phyloP scores from a whole-genome alignment of 139 green algal species.

The Coccomyxa sp. region DNA sequence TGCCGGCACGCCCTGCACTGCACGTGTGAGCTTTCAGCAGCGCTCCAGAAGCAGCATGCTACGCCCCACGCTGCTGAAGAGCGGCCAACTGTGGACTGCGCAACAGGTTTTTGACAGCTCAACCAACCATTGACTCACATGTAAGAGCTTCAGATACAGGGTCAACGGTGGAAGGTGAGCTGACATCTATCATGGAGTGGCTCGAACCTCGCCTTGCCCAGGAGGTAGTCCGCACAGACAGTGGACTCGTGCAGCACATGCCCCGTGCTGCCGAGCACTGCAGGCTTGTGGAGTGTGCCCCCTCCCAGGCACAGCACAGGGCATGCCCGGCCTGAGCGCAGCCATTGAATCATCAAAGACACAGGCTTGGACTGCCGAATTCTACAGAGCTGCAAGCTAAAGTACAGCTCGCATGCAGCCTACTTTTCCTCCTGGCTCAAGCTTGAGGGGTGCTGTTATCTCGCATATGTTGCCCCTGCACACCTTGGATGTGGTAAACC shows the following conservation, averaged over 20 bases:
- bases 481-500: constrained; percentile 12
- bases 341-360: no score
- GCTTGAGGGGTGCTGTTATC: not conserved
- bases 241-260: constrained; percentile 73
- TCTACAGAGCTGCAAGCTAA: no score
- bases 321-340: constrained; percentile 21
- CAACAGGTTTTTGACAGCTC: not conserved
- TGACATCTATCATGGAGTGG: no score
- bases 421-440: not conserved
- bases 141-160: no score
- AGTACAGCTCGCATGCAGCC: not conserved
- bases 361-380: no score
- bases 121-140: no score
- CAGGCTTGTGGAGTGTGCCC: constrained; percentile 80
- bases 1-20: constrained; percentile 23
- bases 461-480: not conserved
- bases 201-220: constrained; percentile 17
- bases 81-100: no score
- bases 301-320: constrained; percentile 49
- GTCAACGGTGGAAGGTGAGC: no score
- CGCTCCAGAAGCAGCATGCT: not conserved
- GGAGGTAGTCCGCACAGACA: constrained; percentile 59
- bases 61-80: no score
- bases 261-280: constrained; percentile 49
- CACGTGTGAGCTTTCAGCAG: not conserved